phyloP scores from a whole-genome alignment of 768 basidiomycete species.

The Tubosaeta sp. region DNA sequence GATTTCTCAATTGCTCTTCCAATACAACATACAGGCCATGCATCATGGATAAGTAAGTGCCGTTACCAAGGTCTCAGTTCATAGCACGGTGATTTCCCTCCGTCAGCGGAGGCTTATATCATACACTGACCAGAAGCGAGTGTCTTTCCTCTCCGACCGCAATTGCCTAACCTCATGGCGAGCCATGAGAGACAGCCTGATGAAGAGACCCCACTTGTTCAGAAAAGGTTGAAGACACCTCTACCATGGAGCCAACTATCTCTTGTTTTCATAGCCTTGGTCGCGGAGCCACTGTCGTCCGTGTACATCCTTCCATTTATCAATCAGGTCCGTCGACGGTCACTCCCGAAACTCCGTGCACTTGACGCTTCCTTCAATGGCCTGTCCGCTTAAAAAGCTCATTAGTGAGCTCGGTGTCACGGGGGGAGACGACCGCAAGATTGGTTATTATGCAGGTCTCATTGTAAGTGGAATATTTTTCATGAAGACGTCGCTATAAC shows the following conservation, averaged over 20 bases:
- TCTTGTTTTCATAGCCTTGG: slow-evolving; percentile 44
- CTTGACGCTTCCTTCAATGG: too few relatives aligned
- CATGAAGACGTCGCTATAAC: not conserved
- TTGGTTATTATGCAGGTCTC: slow-evolving; percentile 66
- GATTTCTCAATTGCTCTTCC: too few relatives aligned
- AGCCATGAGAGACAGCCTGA: slow-evolving; percentile 39
- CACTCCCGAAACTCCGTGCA: not conserved
- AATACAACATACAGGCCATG: too few relatives aligned
- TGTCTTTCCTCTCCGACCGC: not conserved
- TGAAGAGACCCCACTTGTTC: slow-evolving; percentile 42
- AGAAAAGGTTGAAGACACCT: slow-evolving; percentile 36
- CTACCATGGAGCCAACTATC: slow-evolving; percentile 50
- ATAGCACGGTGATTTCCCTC: too few relatives aligned
- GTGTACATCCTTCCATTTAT: slow-evolving; percentile 62
- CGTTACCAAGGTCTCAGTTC: too few relatives aligned
- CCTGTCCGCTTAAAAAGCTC: slow-evolving; percentile 35
- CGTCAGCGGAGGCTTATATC: not conserved
- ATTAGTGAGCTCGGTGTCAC: slow-evolving; percentile 59
- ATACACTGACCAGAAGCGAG: not conserved
- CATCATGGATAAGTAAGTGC: too few relatives aligned
- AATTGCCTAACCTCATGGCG: slow-evolving; percentile 9
- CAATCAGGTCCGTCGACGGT: slow-evolving; percentile 41
- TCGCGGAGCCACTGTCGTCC: slow-evolving; percentile 53
- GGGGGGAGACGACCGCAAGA: slow-evolving; percentile 59
- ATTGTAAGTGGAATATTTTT: slow-evolving; percentile 29